These are phyloP conservation scores for Homolaphlyctis polyrhiza DNA, from an alignment of 371 early-diverging fungal genomes.

Conservation along the genomic window DNA sequence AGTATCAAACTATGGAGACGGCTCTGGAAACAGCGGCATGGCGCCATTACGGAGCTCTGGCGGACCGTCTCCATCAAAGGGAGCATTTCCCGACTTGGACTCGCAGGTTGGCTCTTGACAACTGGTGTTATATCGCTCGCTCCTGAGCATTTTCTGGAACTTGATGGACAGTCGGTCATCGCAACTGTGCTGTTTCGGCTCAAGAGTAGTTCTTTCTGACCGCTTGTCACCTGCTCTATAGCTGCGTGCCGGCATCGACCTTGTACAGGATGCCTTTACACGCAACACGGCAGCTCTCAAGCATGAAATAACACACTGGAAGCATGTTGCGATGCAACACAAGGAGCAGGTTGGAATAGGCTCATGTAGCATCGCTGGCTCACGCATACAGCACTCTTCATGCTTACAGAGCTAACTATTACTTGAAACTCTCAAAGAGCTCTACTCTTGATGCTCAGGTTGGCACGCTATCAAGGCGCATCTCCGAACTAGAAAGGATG, in stretches of 20 bases:
- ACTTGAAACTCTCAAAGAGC: not conserved
- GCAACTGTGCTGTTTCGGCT: too few species aligned
- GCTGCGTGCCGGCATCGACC: conserved; percentile 24
- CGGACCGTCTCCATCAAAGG: too few species aligned
- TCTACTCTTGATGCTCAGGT: not conserved
- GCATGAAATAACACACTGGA: conserved; percentile 24
- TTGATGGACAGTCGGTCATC: too few species aligned
- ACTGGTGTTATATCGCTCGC: too few species aligned
- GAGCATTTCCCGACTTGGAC: too few species aligned
- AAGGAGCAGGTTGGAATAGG: conserved; percentile 19
- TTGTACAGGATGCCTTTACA: conserved; percentile 31
- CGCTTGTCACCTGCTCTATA: conserved; percentile 9
- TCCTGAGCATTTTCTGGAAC: too few species aligned
- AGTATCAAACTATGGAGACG: too few species aligned
- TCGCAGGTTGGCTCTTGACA: too few species aligned
- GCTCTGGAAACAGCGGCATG: too few species aligned
- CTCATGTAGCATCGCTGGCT: not conserved
- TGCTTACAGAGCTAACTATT: not conserved
- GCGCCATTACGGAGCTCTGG: too few species aligned
- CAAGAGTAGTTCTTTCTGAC: too few species aligned
- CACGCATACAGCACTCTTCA: not conserved
- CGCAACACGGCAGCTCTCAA: conserved; percentile 11
- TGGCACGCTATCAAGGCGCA: not conserved
- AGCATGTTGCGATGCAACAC: conserved; percentile 18
- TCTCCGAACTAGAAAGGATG: conserved; percentile 22